Evolutionary conservation across 495 filamentous ascomycete genomes (phyloP).

Genomic region (Tuber microsphaerosporum): DNA sequence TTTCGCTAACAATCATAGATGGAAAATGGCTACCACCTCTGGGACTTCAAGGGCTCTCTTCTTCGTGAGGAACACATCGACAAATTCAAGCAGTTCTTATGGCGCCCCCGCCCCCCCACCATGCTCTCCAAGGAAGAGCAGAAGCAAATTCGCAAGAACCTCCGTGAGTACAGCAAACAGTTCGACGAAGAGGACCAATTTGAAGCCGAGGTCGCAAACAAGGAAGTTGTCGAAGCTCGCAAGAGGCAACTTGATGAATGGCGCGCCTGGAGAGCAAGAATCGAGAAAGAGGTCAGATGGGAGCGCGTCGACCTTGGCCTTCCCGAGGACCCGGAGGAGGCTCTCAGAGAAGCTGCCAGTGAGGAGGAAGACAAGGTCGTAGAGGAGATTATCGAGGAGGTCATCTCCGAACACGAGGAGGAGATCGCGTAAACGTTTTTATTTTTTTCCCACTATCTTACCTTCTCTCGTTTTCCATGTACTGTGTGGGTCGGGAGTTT

Average conservation of each 20-base stretch:
- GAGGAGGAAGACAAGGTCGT: constrained; percentile 77
- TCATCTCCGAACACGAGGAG: constrained; percentile 47
- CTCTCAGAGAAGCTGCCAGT: constrained; percentile 37
- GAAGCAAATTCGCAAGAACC: constrained; percentile 95
- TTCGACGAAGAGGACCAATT: constrained; percentile 94
- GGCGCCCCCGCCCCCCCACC: constrained; percentile 84
- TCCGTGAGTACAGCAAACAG: constrained; percentile 85
- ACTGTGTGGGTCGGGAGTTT: background rate
- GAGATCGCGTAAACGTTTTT: constrained; percentile 3
- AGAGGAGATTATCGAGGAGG: constrained; percentile 91
- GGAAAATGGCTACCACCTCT: constrained; percentile 97
- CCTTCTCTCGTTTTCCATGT: background rate
- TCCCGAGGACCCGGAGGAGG: constrained; percentile 44
- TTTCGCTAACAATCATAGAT: constrained; percentile 52
- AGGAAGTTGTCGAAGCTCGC: constrained; percentile 82
- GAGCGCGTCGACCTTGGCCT: constrained; percentile 65
- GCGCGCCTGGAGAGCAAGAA: constrained; percentile 70
- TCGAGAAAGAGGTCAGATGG: constrained; percentile 64
- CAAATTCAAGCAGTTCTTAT: constrained; percentile 93
- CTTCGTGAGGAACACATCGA: constrained; percentile 89
- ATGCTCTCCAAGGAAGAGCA: constrained; percentile 90
- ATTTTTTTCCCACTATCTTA: background rate
- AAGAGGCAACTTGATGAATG: constrained; percentile 81
- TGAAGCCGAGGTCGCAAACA: constrained; percentile 83
- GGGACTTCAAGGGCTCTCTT: constrained; percentile 86